A percentile compares a stretch with the other conserved stretches of the same genome.
phyloP scores from a whole-genome alignment of 75 land plant species.

The Gnetum montanum region DNA sequence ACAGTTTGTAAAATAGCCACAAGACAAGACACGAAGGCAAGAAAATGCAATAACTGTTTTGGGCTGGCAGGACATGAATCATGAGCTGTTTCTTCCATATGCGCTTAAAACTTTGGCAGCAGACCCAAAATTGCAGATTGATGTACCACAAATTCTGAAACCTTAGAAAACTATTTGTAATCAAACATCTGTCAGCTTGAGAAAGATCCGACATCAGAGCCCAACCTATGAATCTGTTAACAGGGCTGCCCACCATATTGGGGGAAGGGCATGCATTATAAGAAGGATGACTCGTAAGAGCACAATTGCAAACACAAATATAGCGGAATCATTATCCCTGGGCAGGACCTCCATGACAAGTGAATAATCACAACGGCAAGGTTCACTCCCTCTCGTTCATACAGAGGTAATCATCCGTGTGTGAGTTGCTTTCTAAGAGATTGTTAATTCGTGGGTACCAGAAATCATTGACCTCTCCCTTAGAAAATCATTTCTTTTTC shows the following conservation, averaged over 20 bases:
- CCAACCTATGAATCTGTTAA: conserved; percentile 78
- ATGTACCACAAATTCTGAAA: conserved; percentile 80
- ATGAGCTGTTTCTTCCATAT: conserved; percentile 77
- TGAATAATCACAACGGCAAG: no score
- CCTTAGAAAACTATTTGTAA: conserved; percentile 72
- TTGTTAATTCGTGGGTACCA: no score
- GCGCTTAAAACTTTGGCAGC: conserved; percentile 74
- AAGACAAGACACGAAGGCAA: conserved; percentile 82
- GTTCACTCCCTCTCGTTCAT: no score
- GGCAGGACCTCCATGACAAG: no score
- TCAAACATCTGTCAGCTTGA: conserved; percentile 60
- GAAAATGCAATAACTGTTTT: conserved; percentile 47
- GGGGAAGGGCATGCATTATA: conserved; percentile 8
- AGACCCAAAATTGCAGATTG: conserved; percentile 59
- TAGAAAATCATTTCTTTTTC: no score
- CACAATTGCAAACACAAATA: no score
- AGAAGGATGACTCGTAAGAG: conserved; percentile 31
- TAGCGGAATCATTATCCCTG: no score
- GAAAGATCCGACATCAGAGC: conserved; percentile 77
- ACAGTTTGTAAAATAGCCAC: conserved; percentile 67
- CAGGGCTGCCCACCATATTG: conserved; percentile 32
- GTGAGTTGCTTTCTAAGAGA: no score
- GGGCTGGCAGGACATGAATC: conserved; percentile 45
- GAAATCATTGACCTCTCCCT: no score
- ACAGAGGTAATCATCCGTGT: no score